These are phyloP conservation scores for Podospora comata DNA, from an alignment of 495 filamentous ascomycete species.

Conservation along the genomic window DNA sequence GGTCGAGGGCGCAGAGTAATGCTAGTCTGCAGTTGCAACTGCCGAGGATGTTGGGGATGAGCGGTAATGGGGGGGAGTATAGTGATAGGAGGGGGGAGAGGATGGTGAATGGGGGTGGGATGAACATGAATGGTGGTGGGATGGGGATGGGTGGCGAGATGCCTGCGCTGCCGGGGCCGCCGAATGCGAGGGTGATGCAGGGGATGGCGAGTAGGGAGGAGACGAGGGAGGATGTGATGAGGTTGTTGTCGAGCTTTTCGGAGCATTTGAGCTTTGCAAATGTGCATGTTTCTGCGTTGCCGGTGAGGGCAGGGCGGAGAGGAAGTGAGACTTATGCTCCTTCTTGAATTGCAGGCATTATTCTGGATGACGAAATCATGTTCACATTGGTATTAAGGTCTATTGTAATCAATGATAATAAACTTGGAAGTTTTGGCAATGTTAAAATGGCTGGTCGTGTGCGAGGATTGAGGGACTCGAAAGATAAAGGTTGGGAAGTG, in stretches of 20 bases:
- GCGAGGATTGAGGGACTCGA: not conserved
- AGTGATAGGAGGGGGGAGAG: not conserved
- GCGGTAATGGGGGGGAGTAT: not conserved
- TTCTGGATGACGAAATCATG: not conserved
- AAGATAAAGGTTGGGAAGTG: constrained; percentile 5
- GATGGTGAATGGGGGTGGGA: constrained; percentile 1
- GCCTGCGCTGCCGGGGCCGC: constrained; percentile 40
- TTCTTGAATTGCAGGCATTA: not conserved
- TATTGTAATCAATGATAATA: not conserved
- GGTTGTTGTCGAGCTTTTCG: constrained; percentile 49
- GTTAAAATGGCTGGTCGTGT: not conserved
- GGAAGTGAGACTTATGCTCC: constrained; percentile 18
- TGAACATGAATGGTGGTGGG: not conserved
- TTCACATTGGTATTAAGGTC: not conserved
- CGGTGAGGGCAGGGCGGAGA: constrained; percentile 26
- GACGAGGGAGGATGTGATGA: constrained; percentile 53
- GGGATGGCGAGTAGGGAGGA: constrained; percentile 49
- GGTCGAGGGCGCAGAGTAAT: constrained; percentile 18
- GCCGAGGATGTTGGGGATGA: constrained; percentile 20
- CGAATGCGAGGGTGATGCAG: constrained; percentile 50
- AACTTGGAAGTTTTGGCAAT: not conserved
- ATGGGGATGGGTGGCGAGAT: constrained; percentile 17
- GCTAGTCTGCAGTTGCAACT: constrained; percentile 22
- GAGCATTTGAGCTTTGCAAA: constrained; percentile 42
- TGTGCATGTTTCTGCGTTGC: constrained; percentile 28